These are phyloP conservation scores for Phytophthora rubi DNA, from an alignment of 352 stramenopile genomes.

Conservation along the genomic window DNA sequence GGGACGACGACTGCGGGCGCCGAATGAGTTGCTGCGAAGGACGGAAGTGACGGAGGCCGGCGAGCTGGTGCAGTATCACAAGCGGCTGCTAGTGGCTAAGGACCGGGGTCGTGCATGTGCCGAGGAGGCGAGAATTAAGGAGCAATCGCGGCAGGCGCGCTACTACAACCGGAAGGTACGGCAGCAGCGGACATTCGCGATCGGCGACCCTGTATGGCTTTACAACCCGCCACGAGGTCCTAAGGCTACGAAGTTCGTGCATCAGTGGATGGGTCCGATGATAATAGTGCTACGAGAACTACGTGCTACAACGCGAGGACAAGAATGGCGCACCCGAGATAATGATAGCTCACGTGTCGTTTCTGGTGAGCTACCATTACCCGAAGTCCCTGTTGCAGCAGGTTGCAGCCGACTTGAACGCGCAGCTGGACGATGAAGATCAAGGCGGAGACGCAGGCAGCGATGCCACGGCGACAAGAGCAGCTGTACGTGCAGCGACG, in stretches of 20 bases:
- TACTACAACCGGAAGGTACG: too few species aligned
- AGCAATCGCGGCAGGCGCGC: too few species aligned
- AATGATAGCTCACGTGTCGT: neutral
- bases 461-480: neutral
- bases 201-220: too few species aligned
- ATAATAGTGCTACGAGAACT: neutral
- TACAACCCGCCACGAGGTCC: too few species aligned
- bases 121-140: too few species aligned
- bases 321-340: neutral
- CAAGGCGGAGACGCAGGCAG: neutral
- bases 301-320: neutral
- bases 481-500: neutral
- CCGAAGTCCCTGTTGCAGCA: neutral
- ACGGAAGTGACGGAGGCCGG: neutral
- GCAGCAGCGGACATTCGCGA: too few species aligned
- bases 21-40: neutral
- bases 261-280: neutral
- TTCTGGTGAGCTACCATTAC: neutral
- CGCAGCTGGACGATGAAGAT: neutral
- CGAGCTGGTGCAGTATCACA: neutral
- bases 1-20: neutral
- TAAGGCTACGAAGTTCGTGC: too few species aligned
- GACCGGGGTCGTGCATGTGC: too few species aligned
- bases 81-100: too few species aligned
- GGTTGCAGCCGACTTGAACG: neutral